Percentiles rank a stretch among this genome's conserved stretches.
These are phyloP conservation scores for Neurospora intermedia DNA, from an alignment of 495 filamentous ascomycete species.

Conservation along the genomic window DNA sequence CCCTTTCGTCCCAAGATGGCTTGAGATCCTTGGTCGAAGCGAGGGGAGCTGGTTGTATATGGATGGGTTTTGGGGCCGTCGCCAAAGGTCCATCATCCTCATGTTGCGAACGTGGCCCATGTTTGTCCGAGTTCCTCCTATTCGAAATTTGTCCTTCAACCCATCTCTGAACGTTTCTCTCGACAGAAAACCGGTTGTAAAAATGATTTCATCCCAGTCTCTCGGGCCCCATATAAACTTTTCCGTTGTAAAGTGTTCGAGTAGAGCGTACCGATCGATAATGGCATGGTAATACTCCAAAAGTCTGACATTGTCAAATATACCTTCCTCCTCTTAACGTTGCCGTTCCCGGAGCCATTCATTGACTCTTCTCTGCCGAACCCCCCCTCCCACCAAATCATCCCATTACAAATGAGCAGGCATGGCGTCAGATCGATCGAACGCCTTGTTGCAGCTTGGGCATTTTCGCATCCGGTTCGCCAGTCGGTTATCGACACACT, in stretches of 20 bases:
- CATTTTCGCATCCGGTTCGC: conserved; percentile 86
- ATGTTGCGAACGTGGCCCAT: neutral
- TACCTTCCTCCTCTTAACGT: neutral
- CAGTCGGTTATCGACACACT: conserved; percentile 79
- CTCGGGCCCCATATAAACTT: neutral
- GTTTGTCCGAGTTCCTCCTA: neutral
- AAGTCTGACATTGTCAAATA: neutral
- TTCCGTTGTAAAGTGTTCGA: neutral
- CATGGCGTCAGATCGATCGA: conserved; percentile 84
- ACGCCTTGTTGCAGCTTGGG: conserved; percentile 81
- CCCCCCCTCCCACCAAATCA: neutral
- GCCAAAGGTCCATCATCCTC: neutral
- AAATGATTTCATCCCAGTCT: neutral
- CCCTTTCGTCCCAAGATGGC: neutral
- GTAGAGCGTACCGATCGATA: neutral
- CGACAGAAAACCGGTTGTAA: neutral
- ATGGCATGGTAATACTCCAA: neutral
- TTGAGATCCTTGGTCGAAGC: neutral
- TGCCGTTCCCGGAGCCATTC: neutral
- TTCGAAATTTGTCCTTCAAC: neutral
- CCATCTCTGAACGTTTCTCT: neutral
- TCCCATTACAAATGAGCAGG: conserved; percentile 32
- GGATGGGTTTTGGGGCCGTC: neutral
- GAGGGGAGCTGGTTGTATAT: neutral
- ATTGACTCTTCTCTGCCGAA: neutral